Evolutionary conservation across 495 filamentous ascomycete species (phyloP), one percentile per base, ranked within the genome.

Genomic region (Thozetella sp.): DNA sequence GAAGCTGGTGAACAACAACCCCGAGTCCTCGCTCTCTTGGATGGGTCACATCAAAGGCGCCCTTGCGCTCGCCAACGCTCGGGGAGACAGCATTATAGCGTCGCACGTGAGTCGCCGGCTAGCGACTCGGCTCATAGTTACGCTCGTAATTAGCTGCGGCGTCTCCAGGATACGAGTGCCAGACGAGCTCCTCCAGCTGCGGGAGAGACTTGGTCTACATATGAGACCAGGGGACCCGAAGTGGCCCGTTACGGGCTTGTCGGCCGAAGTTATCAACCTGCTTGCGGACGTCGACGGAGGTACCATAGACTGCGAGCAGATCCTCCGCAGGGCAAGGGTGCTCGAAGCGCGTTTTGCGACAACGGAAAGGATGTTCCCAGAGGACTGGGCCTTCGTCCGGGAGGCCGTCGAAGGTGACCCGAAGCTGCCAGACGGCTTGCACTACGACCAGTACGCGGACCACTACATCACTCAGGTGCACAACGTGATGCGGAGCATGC

Each of bases 31-130:
- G 6, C 22, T 22, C 9, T 46, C 67, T 6, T 67, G 63, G 64
- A 69, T 65, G 59, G 65, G 64, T 40, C 72, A 75, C 34, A 50
- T 72, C 10, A 60, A 69, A 25, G 72, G 72, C 25, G 69, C 72
- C 1, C 54, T 73, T 13, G 65, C 71, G 20, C 62, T 75, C 24
- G 58, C 72, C 30, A 63, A 60, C 19, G n/a, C 67, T 20, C 60
- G 69, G 9, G 63, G 63, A 11, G 12, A 58, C 3, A 58, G 60
- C 19, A 45, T 40, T 12, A 63, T 69, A 55, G 62, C 48, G 6
- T 17, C 63, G 25, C 26, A 43, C 12, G 59, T 58, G 1, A 59
- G 56, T 23, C 48, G 61, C n/a, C 53, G 60, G 22, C 45, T 67
- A 1, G 60, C 66, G 1, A 34, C 51, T 20, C 62, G 71, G n/a